Evolutionary conservation across 2,329 filamentous ascomycete species (phyloP), one percentile per base, ranked within the genome.

Genomic region (Cytospora mali): DNA sequence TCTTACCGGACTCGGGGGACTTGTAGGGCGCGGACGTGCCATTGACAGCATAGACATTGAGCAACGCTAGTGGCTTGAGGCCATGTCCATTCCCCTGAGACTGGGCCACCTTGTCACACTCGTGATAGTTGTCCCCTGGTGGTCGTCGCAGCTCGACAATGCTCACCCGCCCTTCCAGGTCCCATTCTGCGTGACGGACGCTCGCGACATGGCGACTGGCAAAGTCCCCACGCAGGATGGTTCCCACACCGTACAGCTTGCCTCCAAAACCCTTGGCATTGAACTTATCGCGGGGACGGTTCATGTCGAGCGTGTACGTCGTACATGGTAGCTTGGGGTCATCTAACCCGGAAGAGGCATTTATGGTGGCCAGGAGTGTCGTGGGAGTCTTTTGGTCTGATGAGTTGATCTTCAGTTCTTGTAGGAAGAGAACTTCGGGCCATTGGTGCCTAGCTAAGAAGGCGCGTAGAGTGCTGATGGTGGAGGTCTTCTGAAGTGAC

Each of bases 31-130:
- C 76, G 0, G 76, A 71, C 0, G 82, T 84, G 2, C 82, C 82
- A 67, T 84, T 84, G 14, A 83, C 78, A 48, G 80, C 79, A 67
- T 84, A 84, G 31, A 83, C 74, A 66, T 84, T 84, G 68, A 83
- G 75, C 25, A 85, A 69, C 1, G 79, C 78, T 0, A 84, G 62
- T 35, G 67, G 62, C 1, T 21, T 33, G 5, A 4, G 9, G 14
- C 16, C 4, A 11, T 23, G 13, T n/a, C 31, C 61, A 25, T 46
- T 48, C 11, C n/a, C 46, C 3, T 23, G n/a, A 9, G 28, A 5
- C 23, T 16, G 16, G 2, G 13, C 42, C 9, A 10, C 42, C 9
- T 42, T 27, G 23, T 33, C n/a, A 5, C 29, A 4, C 6, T 49
- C 21, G 14, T 3, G 18, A 23, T 6, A 13, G 27, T 13, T 6